Conservation (phyloP, 306 rosid species). For the Fragaria nilgerrensis region DNA sequence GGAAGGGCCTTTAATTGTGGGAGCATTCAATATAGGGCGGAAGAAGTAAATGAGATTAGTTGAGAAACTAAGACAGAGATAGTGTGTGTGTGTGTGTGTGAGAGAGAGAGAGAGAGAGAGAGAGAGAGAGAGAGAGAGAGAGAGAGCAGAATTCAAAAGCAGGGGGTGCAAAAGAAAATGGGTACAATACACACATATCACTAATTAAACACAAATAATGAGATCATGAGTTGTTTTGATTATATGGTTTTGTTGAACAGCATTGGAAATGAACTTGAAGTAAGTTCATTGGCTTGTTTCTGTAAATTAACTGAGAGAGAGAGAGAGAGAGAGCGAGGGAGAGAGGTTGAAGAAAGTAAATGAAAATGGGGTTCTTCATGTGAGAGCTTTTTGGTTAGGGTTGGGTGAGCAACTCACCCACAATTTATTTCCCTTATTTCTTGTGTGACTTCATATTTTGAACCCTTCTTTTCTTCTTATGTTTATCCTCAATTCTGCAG, state of each 20-base stretch:
- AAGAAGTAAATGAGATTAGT: constrained; percentile 75
- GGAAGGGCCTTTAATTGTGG: constrained; percentile 35
- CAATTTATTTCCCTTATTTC: constrained; percentile 33
- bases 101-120: no score
- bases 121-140: background rate
- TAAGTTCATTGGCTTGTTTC: background rate
- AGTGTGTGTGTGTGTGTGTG: no score
- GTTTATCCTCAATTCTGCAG: background rate
- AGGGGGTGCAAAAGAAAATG: background rate
- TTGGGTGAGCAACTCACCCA: constrained; percentile 68
- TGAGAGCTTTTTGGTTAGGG: constrained; percentile 46
- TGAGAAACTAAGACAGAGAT: constrained; percentile 54
- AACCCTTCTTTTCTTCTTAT: background rate
- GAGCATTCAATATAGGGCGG: constrained; percentile 39
- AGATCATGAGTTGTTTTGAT: background rate
- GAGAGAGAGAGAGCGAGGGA: no score
- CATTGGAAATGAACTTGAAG: background rate
- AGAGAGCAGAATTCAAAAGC: background rate
- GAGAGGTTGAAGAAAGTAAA: constrained; percentile 2
- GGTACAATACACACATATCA: constrained; percentile 12
- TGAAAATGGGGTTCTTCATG: constrained; percentile 36
- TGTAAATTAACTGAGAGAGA: background rate
- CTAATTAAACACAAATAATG: background rate
- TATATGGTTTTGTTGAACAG: background rate
- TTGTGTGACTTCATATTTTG: constrained; percentile 13